Evolutionary conservation across 31 red algal genomes (phyloP).

Genomic region (Odonthalia washingtoniensis): DNA sequence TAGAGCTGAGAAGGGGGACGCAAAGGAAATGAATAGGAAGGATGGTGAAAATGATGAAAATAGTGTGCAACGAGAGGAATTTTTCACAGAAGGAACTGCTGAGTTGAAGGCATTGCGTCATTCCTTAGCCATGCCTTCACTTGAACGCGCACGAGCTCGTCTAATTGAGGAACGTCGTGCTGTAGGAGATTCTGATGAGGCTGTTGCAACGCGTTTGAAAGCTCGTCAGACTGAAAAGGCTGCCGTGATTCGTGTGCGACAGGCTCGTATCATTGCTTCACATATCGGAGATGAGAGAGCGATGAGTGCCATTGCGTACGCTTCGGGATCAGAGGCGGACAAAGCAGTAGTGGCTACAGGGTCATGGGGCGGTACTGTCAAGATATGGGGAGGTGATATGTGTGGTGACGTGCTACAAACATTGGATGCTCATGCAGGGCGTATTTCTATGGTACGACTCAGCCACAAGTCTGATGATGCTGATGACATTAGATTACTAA

Average conservation of each 20-base stretch:
- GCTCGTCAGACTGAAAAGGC: constrained; percentile 3
- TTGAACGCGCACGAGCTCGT: constrained; percentile 35
- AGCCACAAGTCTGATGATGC: background rate
- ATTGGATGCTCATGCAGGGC: constrained; percentile 43
- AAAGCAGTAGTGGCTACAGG: constrained; percentile 49
- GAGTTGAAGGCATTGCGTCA: constrained; percentile 39
- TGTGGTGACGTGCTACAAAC: background rate
- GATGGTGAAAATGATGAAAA: background rate
- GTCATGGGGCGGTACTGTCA: constrained; percentile 69
- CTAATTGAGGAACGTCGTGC: constrained; percentile 29
- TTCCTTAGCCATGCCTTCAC: constrained; percentile 36
- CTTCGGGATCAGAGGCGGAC: background rate
- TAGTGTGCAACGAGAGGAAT: constrained; percentile 51
- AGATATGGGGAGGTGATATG: constrained; percentile 46
- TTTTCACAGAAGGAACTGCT: constrained; percentile 55
- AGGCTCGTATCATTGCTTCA: constrained; percentile 24
- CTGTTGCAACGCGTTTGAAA: background rate
- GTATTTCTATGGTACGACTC: constrained; percentile 44
- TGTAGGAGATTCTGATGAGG: background rate
- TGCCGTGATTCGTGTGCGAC: constrained; percentile 21
- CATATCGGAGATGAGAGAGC: constrained; percentile 43
- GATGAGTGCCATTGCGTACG: constrained; percentile 36
- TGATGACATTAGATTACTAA: constrained; percentile 34
- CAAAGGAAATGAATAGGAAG: too few relatives aligned
- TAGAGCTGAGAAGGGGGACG: too few relatives aligned